A percentile compares a stretch with the other conserved stretches of the same genome.
Evolutionary conservation across 2,329 filamentous ascomycete genomes (phyloP).

Genomic region (Aspergillus flavus): DNA sequence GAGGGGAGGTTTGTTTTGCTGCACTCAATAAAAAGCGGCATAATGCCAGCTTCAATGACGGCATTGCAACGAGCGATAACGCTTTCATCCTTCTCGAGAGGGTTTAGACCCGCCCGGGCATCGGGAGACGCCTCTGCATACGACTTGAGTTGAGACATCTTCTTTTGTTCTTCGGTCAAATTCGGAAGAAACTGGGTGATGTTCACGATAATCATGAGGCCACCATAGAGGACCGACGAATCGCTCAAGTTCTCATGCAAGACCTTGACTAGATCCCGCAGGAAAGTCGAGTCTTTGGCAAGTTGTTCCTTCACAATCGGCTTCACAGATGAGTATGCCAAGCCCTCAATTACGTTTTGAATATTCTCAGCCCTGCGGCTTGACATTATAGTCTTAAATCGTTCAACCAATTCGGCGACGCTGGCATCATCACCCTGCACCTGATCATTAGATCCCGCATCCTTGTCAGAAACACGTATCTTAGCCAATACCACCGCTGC

Average conservation of each 20-base stretch:
- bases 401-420: constrained; percentile 55
- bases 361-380: constrained; percentile 55
- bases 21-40: constrained; percentile 75
- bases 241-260: constrained; percentile 56
- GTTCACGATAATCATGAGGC: constrained; percentile 82
- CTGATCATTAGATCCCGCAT: constrained; percentile 33
- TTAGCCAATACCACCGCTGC: constrained; percentile 79
- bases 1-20: constrained; percentile 72
- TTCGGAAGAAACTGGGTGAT: constrained; percentile 77
- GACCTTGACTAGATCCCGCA: constrained; percentile 66
- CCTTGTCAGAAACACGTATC: constrained; percentile 43
- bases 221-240: constrained; percentile 78
- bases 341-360: constrained; percentile 80
- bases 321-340: constrained; percentile 88
- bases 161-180: constrained; percentile 87
- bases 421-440: constrained; percentile 46
- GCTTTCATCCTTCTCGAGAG: constrained; percentile 73
- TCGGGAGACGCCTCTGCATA: constrained; percentile 85
- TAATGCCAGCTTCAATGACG: constrained; percentile 76
- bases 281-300: constrained; percentile 66
- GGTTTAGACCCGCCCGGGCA: constrained; percentile 61
- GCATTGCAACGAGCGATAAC: constrained; percentile 75
- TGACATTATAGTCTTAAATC: constrained; percentile 54
- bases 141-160: constrained; percentile 86
- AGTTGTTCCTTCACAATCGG: constrained; percentile 83